phyloP scores from a whole-genome alignment of 768 basidiomycete species.

The Dentipellis fragilis region DNA sequence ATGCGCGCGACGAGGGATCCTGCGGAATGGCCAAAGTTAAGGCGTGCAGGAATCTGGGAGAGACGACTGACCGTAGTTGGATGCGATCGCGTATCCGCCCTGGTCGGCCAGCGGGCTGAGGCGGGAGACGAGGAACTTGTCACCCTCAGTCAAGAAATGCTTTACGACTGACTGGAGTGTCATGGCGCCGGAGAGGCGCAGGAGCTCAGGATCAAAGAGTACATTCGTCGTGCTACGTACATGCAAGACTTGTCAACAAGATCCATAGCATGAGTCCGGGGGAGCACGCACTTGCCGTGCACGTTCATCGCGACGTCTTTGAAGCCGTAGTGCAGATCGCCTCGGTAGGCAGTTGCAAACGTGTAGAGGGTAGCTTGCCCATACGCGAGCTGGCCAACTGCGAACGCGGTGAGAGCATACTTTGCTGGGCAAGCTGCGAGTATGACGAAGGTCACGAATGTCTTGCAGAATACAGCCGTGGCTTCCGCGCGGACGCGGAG shows the following conservation, averaged over 20 bases:
- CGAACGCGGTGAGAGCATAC: slow-evolving; percentile 73
- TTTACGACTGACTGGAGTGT: slow-evolving; percentile 86
- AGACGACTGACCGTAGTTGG: slow-evolving; percentile 72
- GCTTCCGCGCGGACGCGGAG: slow-evolving; percentile 84
- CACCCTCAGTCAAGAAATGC: slow-evolving; percentile 92
- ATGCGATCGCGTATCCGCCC: slow-evolving; percentile 91
- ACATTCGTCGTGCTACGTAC: slow-evolving; percentile 14
- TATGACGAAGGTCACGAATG: slow-evolving; percentile 58
- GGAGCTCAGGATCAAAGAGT: slow-evolving; percentile 36
- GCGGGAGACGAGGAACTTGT: slow-evolving; percentile 80
- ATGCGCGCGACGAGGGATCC: slow-evolving; percentile 90
- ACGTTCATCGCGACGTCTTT: slow-evolving; percentile 13
- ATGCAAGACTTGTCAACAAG: background rate
- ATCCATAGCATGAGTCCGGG: background rate
- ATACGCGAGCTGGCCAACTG: slow-evolving; percentile 75
- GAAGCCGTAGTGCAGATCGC: slow-evolving; percentile 11
- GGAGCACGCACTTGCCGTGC: slow-evolving; percentile 21
- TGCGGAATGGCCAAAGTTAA: slow-evolving; percentile 19
- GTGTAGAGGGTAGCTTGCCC: slow-evolving; percentile 43
- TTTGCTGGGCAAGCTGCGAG: slow-evolving; percentile 35
- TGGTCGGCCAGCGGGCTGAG: slow-evolving; percentile 81
- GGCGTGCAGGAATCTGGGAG: background rate
- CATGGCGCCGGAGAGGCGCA: slow-evolving; percentile 71
- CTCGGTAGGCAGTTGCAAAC: slow-evolving; percentile 32
- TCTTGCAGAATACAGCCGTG: slow-evolving; percentile 64